A percentile compares a stretch with the other conserved stretches of the same genome.
phyloP scores from a whole-genome alignment of 2,329 filamentous ascomycete genomes.

The Aspergillus glaucus region DNA sequence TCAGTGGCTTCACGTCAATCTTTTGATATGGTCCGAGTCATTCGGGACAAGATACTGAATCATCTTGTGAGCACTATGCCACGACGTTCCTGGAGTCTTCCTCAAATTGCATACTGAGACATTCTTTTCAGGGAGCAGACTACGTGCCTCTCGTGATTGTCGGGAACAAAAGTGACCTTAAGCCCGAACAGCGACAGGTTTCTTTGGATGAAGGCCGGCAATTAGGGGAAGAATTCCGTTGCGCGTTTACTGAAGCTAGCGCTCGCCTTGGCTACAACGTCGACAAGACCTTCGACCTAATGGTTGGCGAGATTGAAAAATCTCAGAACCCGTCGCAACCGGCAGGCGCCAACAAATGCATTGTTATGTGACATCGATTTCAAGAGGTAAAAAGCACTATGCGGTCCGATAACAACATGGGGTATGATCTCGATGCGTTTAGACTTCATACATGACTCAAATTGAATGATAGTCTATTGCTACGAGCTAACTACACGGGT shows the following conservation, averaged over 20 bases:
- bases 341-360: constrained; percentile 71
- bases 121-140: constrained; percentile 65
- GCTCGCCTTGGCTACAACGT: constrained; percentile 95
- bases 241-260: constrained; percentile 90
- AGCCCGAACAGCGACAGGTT: constrained; percentile 89
- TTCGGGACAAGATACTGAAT: constrained; percentile 94
- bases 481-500: too few species aligned
- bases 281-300: constrained; percentile 80
- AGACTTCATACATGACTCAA: too few species aligned
- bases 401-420: background rate
- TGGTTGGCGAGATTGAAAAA: constrained; percentile 94
- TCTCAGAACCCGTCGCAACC: constrained; percentile 84
- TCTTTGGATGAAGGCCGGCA: constrained; percentile 76
- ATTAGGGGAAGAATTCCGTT: constrained; percentile 78
- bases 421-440: too few species aligned
- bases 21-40: constrained; percentile 95
- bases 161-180: constrained; percentile 93
- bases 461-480: too few species aligned
- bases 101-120: constrained; percentile 2
- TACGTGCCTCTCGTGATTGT: constrained; percentile 90
- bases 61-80: constrained; percentile 62
- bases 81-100: background rate
- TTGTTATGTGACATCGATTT: constrained; percentile 63
- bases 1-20: constrained; percentile 91
- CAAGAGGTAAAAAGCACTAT: background rate